These are phyloP conservation scores for Bruguiera parviflora DNA, from an alignment of 345 rosid genomes.

Conservation along the genomic window DNA sequence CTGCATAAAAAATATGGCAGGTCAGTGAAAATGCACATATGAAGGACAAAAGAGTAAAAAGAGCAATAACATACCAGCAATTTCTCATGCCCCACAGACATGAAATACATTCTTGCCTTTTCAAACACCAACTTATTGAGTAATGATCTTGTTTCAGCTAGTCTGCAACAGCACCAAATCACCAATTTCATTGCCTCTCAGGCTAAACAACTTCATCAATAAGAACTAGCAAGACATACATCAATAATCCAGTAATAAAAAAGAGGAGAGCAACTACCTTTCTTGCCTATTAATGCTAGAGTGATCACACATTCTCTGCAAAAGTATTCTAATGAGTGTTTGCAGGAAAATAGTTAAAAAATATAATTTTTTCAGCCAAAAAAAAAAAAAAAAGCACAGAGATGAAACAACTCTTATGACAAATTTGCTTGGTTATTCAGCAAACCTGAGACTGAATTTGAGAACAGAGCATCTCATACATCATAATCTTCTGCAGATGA, in stretches of 20 bases:
- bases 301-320: slow-evolving; percentile 41
- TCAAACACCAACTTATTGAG: slow-evolving; percentile 57
- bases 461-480: slow-evolving; percentile 49
- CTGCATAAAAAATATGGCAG: slow-evolving; percentile 44
- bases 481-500: slow-evolving; percentile 51
- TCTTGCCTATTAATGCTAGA: slow-evolving; percentile 32
- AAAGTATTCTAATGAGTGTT: slow-evolving; percentile 21
- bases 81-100: slow-evolving; percentile 46
- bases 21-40: slow-evolving; percentile 15
- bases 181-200: slow-evolving; percentile 19
- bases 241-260: slow-evolving; percentile 3
- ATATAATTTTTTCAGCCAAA: not conserved
- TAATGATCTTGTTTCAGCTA: slow-evolving; percentile 46
- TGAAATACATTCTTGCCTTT: slow-evolving; percentile 64
- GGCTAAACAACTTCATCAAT: slow-evolving; percentile 10
- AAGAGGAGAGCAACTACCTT: slow-evolving; percentile 45
- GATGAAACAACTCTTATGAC: not conserved
- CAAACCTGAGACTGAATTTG: slow-evolving; percentile 69
- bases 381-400: slow-evolving; percentile 14
- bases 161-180: slow-evolving; percentile 45
- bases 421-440: slow-evolving; percentile 16
- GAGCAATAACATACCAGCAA: slow-evolving; percentile 50
- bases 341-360: slow-evolving; percentile 16
- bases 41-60: slow-evolving; percentile 1
- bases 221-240: slow-evolving; percentile 10